Conservation (phyloP, 495 filamentous ascomycete species). For the Penicillium silybi region DNA sequence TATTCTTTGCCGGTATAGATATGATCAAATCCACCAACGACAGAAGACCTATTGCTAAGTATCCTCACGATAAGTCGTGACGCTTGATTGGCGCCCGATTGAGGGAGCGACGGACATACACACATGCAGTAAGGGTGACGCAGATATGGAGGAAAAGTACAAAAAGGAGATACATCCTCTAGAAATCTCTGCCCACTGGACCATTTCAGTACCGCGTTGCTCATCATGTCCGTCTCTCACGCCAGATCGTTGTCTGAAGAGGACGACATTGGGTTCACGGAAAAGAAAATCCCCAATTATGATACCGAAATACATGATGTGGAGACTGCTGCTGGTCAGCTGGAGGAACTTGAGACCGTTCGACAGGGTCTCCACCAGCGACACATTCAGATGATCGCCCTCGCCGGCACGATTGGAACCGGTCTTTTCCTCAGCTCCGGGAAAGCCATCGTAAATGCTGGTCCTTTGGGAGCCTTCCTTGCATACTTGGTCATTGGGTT, state of each 20-base stretch:
- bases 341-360: slow-evolving; percentile 9
- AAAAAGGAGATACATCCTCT: background rate
- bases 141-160: background rate
- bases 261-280: background rate
- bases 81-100: slow-evolving; percentile 2
- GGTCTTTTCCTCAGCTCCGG: slow-evolving; percentile 46
- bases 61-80: background rate
- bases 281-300: slow-evolving; percentile 2
- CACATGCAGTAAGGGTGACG: background rate
- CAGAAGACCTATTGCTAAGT: slow-evolving; percentile 1
- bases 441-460: slow-evolving; percentile 52
- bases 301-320: slow-evolving; percentile 6
- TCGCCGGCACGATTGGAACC: slow-evolving; percentile 40
- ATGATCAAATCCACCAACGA: slow-evolving; percentile 4
- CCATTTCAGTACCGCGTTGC: no score
- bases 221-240: background rate
- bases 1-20: background rate
- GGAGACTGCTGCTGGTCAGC: slow-evolving; percentile 7
- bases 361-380: slow-evolving; percentile 25
- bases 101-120: background rate
- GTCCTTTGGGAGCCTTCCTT: slow-evolving; percentile 50
- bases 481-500: slow-evolving; percentile 24
- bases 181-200: no score
- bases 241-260: background rate
- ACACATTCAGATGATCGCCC: no score